These are phyloP conservation scores for Psophocarpus tetragonolobus DNA, from an alignment of 306 rosid species.

Conservation along the genomic window DNA sequence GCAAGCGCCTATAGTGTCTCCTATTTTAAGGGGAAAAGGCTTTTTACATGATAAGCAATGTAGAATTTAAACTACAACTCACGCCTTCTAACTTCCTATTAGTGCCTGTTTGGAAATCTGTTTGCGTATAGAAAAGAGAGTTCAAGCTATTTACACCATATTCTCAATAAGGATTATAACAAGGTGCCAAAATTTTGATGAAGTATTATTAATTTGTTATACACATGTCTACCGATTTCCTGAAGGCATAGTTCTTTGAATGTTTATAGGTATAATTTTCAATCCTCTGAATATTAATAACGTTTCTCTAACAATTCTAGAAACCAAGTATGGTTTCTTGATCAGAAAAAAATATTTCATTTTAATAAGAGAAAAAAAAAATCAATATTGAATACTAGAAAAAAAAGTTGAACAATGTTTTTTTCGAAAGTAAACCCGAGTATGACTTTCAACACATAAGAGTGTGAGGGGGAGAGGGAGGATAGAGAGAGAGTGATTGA, in stretches of 20 bases:
- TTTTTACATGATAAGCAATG: background rate
- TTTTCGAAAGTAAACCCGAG: background rate
- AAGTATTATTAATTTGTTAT: too few species aligned
- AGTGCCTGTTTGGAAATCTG: too few species aligned
- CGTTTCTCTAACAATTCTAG: background rate
- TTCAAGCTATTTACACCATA: background rate
- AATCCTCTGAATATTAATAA: background rate
- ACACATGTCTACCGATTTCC: background rate
- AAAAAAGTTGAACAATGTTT: background rate
- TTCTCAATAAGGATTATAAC: background rate
- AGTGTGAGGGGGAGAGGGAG: too few species aligned
- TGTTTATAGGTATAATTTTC: background rate
- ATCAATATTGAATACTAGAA: background rate
- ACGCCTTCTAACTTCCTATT: too few species aligned
- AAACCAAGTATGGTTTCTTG: too few species aligned
- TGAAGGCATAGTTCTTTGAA: background rate
- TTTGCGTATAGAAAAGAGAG: background rate
- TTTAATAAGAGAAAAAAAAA: background rate
- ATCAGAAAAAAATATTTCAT: background rate
- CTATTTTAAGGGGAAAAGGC: background rate
- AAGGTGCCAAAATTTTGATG: background rate
- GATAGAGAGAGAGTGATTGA: too few species aligned
- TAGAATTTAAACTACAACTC: background rate
- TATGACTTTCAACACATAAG: too few species aligned
- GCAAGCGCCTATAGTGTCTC: background rate